These are phyloP conservation scores for Alternaria solani DNA, from an alignment of 2,329 filamentous ascomycete species.

Conservation along the genomic window DNA sequence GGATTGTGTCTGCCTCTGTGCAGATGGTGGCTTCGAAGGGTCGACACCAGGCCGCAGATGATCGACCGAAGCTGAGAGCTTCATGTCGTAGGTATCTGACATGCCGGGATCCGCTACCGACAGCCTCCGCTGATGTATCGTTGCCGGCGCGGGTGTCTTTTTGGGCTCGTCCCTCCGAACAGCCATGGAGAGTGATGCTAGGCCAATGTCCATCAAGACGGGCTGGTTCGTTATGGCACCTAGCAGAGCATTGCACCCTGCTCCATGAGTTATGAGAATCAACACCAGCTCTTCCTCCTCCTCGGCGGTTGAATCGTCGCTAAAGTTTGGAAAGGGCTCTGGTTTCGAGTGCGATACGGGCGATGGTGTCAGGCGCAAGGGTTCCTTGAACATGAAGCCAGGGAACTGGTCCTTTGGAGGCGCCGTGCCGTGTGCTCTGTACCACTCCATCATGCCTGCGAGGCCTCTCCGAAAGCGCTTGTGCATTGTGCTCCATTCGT, in stretches of 20 bases:
- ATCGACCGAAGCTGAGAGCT: slow-evolving; percentile 76
- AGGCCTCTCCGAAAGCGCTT: slow-evolving; percentile 83
- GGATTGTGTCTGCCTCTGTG: slow-evolving; percentile 37
- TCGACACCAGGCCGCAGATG: slow-evolving; percentile 68
- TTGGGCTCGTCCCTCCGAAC: slow-evolving; percentile 40
- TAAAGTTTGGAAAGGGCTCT: slow-evolving; percentile 46
- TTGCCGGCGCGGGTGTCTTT: slow-evolving; percentile 29
- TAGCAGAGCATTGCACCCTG: slow-evolving; percentile 94
- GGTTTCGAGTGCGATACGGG: slow-evolving; percentile 28
- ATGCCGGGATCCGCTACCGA: slow-evolving; percentile 55
- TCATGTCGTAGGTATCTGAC: slow-evolving; percentile 74
- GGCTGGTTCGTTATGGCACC: slow-evolving; percentile 91
- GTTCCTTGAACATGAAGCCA: slow-evolving; percentile 44
- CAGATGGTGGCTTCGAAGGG: slow-evolving; percentile 40
- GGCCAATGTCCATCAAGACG: slow-evolving; percentile 86
- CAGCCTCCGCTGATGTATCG: slow-evolving; percentile 43
- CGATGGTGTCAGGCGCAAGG: slow-evolving; percentile 20
- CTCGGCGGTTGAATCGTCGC: slow-evolving; percentile 50
- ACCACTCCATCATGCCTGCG: slow-evolving; percentile 84
- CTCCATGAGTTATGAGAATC: slow-evolving; percentile 90
- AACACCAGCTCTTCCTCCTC: slow-evolving; percentile 76
- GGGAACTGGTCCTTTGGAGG: slow-evolving; percentile 44
- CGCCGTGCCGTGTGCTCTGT: slow-evolving; percentile 61
- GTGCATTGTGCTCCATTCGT: slow-evolving; percentile 98
- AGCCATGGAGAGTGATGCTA: slow-evolving; percentile 92